phyloP scores from a whole-genome alignment of 495 filamentous ascomycete species.

The Cercophora scortea region DNA sequence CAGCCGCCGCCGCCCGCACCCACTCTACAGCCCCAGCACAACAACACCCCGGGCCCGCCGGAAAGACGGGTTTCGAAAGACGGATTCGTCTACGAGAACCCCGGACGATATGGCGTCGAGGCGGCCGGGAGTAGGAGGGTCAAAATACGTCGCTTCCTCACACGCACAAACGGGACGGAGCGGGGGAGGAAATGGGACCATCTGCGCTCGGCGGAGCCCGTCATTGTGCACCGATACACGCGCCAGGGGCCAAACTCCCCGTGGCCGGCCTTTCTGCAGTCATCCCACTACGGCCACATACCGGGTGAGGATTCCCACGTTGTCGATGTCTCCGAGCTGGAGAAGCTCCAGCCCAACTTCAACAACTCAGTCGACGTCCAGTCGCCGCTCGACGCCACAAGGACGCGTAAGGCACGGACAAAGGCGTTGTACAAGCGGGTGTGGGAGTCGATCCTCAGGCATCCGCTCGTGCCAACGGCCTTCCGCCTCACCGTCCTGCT shows the following conservation, averaged over 20 bases:
- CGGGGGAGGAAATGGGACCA: constrained; percentile 51
- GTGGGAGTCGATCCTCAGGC: constrained; percentile 52
- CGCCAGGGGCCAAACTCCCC: constrained; percentile 28
- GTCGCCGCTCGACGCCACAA: constrained; percentile 7
- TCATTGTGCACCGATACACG: constrained; percentile 43
- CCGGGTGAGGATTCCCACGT: constrained; percentile 35
- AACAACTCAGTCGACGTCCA: constrained; percentile 24
- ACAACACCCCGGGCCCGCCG: constrained; percentile 41
- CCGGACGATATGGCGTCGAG: constrained; percentile 15
- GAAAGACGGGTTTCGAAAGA: constrained; percentile 43
- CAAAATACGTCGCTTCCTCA: constrained; percentile 21
- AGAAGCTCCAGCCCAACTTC: constrained; percentile 43
- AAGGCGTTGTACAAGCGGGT: constrained; percentile 33
- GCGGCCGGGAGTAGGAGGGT: constrained; percentile 11
- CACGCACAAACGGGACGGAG: constrained; percentile 24
- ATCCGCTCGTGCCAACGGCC: constrained; percentile 76
- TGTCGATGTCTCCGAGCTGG: constrained; percentile 34
- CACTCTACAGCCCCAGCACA: constrained; percentile 52
- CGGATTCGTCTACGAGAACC: constrained; percentile 42
- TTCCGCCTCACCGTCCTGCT: constrained; percentile 77
- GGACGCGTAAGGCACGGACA: constrained; percentile 10
- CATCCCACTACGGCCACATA: constrained; percentile 42
- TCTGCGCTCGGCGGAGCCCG: constrained; percentile 44
- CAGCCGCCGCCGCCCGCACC: constrained; percentile 42
- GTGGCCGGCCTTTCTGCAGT: constrained; percentile 42